These are phyloP conservation scores for Exserohilum turcica DNA, from an alignment of 2,329 filamentous ascomycete species.

Conservation along the genomic window DNA sequence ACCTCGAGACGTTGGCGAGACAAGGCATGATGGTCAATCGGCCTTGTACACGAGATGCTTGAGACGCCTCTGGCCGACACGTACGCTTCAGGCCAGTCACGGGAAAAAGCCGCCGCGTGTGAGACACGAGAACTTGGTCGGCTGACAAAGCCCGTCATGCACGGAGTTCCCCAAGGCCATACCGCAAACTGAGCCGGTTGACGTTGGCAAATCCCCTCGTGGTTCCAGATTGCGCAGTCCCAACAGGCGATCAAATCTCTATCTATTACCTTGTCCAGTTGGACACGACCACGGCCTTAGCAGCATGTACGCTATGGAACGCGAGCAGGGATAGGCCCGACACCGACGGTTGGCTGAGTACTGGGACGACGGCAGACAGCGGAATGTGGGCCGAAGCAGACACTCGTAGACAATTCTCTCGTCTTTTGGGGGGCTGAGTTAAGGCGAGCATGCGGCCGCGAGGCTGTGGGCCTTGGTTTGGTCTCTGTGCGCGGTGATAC, in stretches of 20 bases:
- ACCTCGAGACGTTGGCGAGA: slow-evolving; percentile 18
- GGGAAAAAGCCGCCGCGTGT: background rate
- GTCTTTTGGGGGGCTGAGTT: slow-evolving; percentile 29
- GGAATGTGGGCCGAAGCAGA: slow-evolving; percentile 13
- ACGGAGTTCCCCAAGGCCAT: slow-evolving; percentile 14
- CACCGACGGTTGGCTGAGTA: slow-evolving; percentile 10
- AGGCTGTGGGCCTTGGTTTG: slow-evolving; percentile 17
- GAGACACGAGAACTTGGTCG: background rate
- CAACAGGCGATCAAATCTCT: background rate
- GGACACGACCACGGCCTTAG: slow-evolving; percentile 5
- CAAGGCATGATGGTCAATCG: slow-evolving; percentile 11
- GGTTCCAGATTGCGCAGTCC: background rate
- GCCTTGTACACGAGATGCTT: slow-evolving; percentile 10
- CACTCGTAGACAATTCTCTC: slow-evolving; percentile 14
- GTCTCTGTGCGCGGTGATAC: slow-evolving; percentile 22
- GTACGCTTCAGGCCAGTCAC: background rate
- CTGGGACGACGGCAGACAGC: slow-evolving; percentile 1
- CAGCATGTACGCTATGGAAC: slow-evolving; percentile 9
- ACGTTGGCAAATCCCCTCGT: background rate
- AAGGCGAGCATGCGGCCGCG: slow-evolving; percentile 16
- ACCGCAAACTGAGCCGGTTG: slow-evolving; percentile 1
- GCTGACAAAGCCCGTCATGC: slow-evolving; percentile 3
- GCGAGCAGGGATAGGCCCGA: slow-evolving; percentile 18
- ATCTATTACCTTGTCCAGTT: slow-evolving; percentile 14
- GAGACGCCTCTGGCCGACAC: background rate